Percentiles rank a stretch among this genome's conserved stretches.
Conservation (phyloP, 768 basidiomycete genomes). For the Mycena polygramma region DNA sequence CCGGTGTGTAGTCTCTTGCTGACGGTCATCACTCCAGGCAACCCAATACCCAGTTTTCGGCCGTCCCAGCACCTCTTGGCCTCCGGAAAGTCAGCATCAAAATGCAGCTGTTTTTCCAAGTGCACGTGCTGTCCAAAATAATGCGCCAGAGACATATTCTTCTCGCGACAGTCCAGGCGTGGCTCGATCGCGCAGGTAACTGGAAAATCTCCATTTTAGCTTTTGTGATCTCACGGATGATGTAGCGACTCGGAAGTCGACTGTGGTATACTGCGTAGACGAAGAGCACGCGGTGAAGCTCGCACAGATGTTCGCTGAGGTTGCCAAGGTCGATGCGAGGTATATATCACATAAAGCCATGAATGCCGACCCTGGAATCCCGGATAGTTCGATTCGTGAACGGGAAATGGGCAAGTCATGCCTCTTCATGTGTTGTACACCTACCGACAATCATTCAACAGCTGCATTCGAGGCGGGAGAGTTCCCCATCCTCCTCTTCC, state of each 20-base stretch:
- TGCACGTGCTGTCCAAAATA: background rate
- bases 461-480: constrained; percentile 17
- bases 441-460: background rate
- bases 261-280: constrained; percentile 17
- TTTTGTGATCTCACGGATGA: background rate
- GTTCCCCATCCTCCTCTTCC: constrained; percentile 16
- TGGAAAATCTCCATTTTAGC: background rate
- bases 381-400: background rate
- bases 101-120: background rate
- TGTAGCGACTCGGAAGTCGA: constrained; percentile 18
- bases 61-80: background rate
- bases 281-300: constrained; percentile 1
- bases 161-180: constrained; percentile 3
- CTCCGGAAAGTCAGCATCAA: background rate
- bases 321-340: constrained; percentile 12
- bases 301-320: background rate
- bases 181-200: constrained; percentile 19
- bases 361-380: background rate
- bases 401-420: background rate
- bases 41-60: constrained; percentile 7
- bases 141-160: constrained; percentile 2
- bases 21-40: constrained; percentile 8
- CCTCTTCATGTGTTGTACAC: background rate
- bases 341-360: background rate
- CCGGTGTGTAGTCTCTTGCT: background rate